Base-by-base conservation (phyloP, 2,329 filamentous ascomycete species). In the Stagonosporopsis rhizophila region DNA sequence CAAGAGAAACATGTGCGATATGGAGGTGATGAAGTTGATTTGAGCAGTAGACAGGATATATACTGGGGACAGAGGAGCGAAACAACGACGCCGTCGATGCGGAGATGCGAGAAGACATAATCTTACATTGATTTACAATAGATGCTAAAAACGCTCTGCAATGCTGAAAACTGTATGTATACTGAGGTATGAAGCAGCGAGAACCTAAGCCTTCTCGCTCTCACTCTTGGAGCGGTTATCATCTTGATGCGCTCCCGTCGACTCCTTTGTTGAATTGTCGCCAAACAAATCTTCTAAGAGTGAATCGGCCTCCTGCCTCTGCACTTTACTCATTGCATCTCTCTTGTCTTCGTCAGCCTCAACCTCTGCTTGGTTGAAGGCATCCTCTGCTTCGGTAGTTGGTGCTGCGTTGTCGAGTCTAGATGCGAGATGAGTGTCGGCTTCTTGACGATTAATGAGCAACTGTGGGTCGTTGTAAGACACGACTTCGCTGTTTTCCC, bases 221-320 rank as follows among this genome's bases (percentile, higher is more conserved):
- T 35, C 30, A 9, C 30, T 38, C 6, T 11, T 5, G 1, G 19
- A 14, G 14, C 20, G 22, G 28, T 4, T 14, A 14, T 46, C 14
- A 4, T 14, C 9, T 2, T 22, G 28, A 15, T 23, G 23, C 15
- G 30, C 28, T 7, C 8, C 11, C 14, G 14, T 9, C n/a, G 28
- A 6, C 52, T 56, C 47, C 19, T 41, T 37, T 0, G 20, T 15
- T 8, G 2, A 6, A 9, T 28, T 22, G 17, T 50, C 46, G 19
- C 53, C 53, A 12, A 56, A 52, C 9, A 56, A 17, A 28, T 56
- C 53, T 5, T 52, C 47, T 6, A 56, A 27, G 15, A 56, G 47
- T 15, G 53, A 47, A 27, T 52, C 38, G 7, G 53, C 53, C 25
- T 51, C 41, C 7, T 52, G 47, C 14, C 42, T 19, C 30, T 56